Evolutionary conservation across 2,329 filamentous ascomycete genomes (phyloP), one percentile per base, ranked within the genome.

Genomic region (Apiospora phragmitis): DNA sequence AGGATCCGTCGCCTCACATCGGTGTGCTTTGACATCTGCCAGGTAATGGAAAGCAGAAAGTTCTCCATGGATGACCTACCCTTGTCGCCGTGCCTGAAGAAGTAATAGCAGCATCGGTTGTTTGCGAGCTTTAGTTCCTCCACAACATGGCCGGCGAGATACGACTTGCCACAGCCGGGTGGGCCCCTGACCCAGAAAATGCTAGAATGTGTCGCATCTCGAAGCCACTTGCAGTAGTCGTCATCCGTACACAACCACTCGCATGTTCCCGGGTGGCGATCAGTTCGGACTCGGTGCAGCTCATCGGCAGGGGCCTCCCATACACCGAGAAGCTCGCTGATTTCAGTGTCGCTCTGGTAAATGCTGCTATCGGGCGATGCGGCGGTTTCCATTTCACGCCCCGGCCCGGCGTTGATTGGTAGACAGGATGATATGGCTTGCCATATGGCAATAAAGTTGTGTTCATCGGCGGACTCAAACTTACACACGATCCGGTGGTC

Each of bases 401-500:
- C n/a, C 1, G 4, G 14, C 0, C 2, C 49, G 16, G 12, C 49
- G 2, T 0, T 16, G 32, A 1, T 7, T 6, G 49, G 49, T 16
- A 55, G 4, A 7, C 49, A 55, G 4, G 49, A 29, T 0, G 49
- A 4, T 18, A 55, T 55, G 49, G 49, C 14, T 55, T 55, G 49
- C 49, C 49, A 55, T 5, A 55, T 16, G 4, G 49, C 49, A 3
- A 55, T 55, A 12, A 55, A 55, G 14, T 55, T 55, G 12, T 55
- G 49, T 6, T 55, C 49, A 1, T 16, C 12, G 1, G 26, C 14
- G 0, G 69, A 69, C 4, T 75, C 70, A 62, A 79, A 80, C 51
- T 80, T 80, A 75, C 78, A 80, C 8, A 80, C 77, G 9, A 71
- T 73, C 4, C 76, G 73, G 69, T 81, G 79, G 67, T 79, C 76